Base-by-base conservation (phyloP, 1,284 basidiomycete genomes). In the Heterobasidion annosum region DNA sequence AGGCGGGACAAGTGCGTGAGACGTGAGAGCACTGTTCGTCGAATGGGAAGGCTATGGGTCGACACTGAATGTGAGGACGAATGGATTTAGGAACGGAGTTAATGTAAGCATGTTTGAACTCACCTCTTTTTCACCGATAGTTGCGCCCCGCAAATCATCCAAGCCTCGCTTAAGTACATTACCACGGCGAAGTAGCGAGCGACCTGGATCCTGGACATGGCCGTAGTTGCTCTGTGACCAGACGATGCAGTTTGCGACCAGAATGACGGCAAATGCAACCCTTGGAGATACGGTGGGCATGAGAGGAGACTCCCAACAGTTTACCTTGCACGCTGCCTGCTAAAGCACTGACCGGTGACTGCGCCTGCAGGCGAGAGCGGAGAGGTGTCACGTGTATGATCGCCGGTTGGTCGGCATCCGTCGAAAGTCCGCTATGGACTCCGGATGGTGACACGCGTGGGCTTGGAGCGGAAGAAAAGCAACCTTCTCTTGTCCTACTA, bases 21-120 rank as follows among this genome's bases (percentile, higher is more conserved):
- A 85, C 84, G 67, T 88, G 81, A 19, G 67, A 54, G 63, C 88
- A 91, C 68, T 91, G 88, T 15, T 77, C 68, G n/a, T 68, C 64
- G 6, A 69, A 51, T 0, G 81, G 77, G 37, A 82, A 68, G 12
- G 73, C 67, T 50, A 83, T 70, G 1, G 88, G 88, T 50, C 66
- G 71, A 65, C 87, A 89, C 83, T 88, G 54, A 42, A 18, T 15
- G n/a, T 19, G 9, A 48, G 25, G 16, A 33, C 33, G 32, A 35
- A 9, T 12, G n/a, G 6, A 8, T 40, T 25, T 25, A 25, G 25
- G 25, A 25, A 25, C 25, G 25, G 25, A 8, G 16, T 8, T 43
- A 16, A 13, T 6, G 40, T 16, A 13, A 43, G 40, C 16, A 13
- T 16, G 40, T 43, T 13, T 13, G 40, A 13, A 13, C 9, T 5